Conservation (phyloP, 2,329 filamentous ascomycete species). For the Trichoderma sp. region DNA sequence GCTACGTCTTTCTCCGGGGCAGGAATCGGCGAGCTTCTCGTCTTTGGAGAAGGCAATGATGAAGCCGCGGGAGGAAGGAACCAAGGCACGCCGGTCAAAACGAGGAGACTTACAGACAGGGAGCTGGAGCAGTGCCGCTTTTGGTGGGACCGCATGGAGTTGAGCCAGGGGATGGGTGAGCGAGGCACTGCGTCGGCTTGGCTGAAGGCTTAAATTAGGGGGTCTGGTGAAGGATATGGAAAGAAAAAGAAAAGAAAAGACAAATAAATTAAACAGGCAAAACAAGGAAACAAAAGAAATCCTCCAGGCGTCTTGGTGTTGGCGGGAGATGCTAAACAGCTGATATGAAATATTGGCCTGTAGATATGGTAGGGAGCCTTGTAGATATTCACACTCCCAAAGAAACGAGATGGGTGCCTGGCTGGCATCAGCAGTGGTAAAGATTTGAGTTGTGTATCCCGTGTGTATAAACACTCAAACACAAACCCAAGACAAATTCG, state of each 20-base stretch:
- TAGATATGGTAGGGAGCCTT: neutral
- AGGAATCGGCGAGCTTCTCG: slow-evolving; percentile 44
- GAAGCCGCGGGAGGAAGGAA: slow-evolving; percentile 46
- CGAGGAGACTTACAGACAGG: slow-evolving; percentile 44
- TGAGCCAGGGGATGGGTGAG: slow-evolving; percentile 33
- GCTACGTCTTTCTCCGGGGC: slow-evolving; percentile 28
- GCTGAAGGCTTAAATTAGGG: neutral
- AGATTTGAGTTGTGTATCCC: neutral
- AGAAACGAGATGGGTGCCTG: neutral
- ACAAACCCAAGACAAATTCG: neutral
- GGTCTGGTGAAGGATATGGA: neutral
- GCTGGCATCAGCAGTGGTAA: neutral
- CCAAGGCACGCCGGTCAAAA: slow-evolving; percentile 46
- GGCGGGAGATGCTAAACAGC: neutral
- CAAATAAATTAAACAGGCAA: neutral
- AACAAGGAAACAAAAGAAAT: neutral
- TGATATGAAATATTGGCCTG: neutral
- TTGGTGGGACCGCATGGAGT: slow-evolving; percentile 58
- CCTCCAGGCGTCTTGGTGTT: neutral
- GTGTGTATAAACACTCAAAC: neutral
- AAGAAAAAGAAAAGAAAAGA: neutral
- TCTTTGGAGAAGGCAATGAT: slow-evolving; percentile 63
- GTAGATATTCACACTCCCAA: neutral
- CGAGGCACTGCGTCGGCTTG: slow-evolving; percentile 14
- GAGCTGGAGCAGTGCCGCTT: slow-evolving; percentile 56